phyloP scores from a whole-genome alignment of 805 yeast genomes.

The Candida ovalis region DNA sequence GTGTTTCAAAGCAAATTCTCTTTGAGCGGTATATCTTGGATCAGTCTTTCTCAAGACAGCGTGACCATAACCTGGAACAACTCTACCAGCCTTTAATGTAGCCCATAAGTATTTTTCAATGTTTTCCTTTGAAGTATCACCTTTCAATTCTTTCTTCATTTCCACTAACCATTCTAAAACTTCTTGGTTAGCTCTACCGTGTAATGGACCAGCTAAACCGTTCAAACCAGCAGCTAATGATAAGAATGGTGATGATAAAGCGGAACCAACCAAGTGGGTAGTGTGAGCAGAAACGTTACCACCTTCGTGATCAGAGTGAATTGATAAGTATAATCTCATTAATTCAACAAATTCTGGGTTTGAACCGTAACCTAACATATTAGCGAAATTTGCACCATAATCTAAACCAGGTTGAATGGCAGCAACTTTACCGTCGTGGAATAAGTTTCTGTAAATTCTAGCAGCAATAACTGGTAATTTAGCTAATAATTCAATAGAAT shows the following conservation, averaged over 20 bases:
- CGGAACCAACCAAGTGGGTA: slow-evolving; percentile 82
- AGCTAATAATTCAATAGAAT: slow-evolving; percentile 74
- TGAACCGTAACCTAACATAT: slow-evolving; percentile 55
- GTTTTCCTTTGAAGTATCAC: slow-evolving; percentile 63
- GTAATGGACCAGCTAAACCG: slow-evolving; percentile 86
- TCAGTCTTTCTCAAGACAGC: slow-evolving; percentile 86
- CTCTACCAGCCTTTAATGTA: slow-evolving; percentile 76
- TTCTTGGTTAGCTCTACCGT: slow-evolving; percentile 87
- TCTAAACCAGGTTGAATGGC: slow-evolving; percentile 50
- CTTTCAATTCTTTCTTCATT: slow-evolving; percentile 62
- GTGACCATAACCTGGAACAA: slow-evolving; percentile 86
- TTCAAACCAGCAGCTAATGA: slow-evolving; percentile 79
- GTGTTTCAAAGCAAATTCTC: slow-evolving; percentile 72
- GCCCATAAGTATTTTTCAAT: slow-evolving; percentile 78
- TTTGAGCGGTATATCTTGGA: slow-evolving; percentile 83
- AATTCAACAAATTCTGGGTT: slow-evolving; percentile 72
- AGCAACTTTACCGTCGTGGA: slow-evolving; percentile 72
- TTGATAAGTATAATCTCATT: slow-evolving; percentile 75
- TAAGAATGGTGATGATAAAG: slow-evolving; percentile 72
- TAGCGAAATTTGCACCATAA: slow-evolving; percentile 61
- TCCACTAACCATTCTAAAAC: slow-evolving; percentile 76
- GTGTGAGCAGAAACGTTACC: slow-evolving; percentile 88
- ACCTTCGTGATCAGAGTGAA: slow-evolving; percentile 89
- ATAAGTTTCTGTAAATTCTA: slow-evolving; percentile 78
- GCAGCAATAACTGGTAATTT: slow-evolving; percentile 80